Conservation (phyloP, 2,329 filamentous ascomycete genomes). For the Arthrinium puccinioides region DNA sequence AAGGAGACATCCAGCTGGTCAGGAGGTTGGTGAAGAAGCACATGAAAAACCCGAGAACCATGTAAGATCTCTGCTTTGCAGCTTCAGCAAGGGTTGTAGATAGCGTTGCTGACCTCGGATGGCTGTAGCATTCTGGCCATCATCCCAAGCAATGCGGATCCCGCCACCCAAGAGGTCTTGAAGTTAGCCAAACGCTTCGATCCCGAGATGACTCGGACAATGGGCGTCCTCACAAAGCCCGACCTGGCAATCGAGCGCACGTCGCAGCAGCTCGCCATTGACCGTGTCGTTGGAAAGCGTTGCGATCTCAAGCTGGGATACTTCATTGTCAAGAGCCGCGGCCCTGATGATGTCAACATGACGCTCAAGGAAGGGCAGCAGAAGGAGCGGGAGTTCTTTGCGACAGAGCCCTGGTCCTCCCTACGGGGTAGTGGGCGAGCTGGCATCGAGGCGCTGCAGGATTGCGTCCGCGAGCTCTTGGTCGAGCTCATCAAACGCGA, state of each 20-base stretch:
- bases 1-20: slow-evolving; percentile 36
- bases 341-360: slow-evolving; percentile 31
- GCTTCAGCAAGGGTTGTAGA: background rate
- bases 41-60: slow-evolving; percentile 38
- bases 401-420: slow-evolving; percentile 24
- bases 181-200: slow-evolving; percentile 26
- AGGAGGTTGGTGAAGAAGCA: slow-evolving; percentile 39
- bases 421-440: slow-evolving; percentile 8
- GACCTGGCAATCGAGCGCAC: slow-evolving; percentile 42
- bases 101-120: background rate
- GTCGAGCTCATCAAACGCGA: slow-evolving; percentile 30
- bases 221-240: slow-evolving; percentile 37
- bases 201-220: slow-evolving; percentile 19
- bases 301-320: slow-evolving; percentile 38
- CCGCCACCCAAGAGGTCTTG: slow-evolving; percentile 30
- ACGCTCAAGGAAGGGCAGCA: slow-evolving; percentile 21
- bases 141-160: slow-evolving; percentile 29
- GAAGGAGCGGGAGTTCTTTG: slow-evolving; percentile 31
- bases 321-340: slow-evolving; percentile 39
- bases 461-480: slow-evolving; percentile 28
- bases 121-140: slow-evolving; percentile 20
- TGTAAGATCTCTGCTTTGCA: slow-evolving; percentile 19
- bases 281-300: slow-evolving; percentile 33
- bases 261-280: slow-evolving; percentile 28
- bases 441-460: slow-evolving; percentile 28